These are phyloP conservation scores for Colletotrichum tabaci DNA, from an alignment of 2,329 filamentous ascomycete genomes.

Conservation along the genomic window DNA sequence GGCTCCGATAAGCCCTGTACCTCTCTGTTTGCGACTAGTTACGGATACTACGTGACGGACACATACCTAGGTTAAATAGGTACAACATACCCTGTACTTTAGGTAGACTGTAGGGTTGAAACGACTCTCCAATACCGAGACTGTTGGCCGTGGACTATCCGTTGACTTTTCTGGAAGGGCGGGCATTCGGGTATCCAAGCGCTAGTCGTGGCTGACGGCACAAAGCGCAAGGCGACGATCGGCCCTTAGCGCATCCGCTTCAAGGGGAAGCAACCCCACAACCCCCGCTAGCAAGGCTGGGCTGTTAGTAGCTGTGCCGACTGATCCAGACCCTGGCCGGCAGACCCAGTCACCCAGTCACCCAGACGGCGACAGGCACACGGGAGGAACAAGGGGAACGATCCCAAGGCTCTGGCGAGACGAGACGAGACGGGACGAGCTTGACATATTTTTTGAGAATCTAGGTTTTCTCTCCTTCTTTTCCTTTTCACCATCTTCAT, in stretches of 20 bases:
- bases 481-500: no score
- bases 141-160: neutral
- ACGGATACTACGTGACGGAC: no score
- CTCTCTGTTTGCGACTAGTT: neutral
- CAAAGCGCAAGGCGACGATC: slow-evolving; percentile 30
- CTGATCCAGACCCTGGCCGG: slow-evolving; percentile 31
- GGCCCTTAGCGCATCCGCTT: slow-evolving; percentile 31
- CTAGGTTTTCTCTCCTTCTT: no score
- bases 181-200: neutral
- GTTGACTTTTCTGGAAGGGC: slow-evolving; percentile 1
- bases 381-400: slow-evolving; percentile 8
- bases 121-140: neutral
- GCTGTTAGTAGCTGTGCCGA: slow-evolving; percentile 27
- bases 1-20: neutral
- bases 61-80: no score
- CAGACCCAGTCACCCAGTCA: no score
- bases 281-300: slow-evolving; percentile 37
- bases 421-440: slow-evolving; percentile 3
- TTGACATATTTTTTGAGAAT: no score
- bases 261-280: slow-evolving; percentile 34
- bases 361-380: no score
- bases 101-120: neutral
- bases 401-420: slow-evolving; percentile 5
- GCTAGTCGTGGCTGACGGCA: slow-evolving; percentile 8
- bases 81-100: no score